A percentile compares a stretch with the other conserved stretches of the same genome.
Evolutionary conservation across 23 red algal species (phyloP).

Genomic region (Pyropia yezoensis): DNA sequence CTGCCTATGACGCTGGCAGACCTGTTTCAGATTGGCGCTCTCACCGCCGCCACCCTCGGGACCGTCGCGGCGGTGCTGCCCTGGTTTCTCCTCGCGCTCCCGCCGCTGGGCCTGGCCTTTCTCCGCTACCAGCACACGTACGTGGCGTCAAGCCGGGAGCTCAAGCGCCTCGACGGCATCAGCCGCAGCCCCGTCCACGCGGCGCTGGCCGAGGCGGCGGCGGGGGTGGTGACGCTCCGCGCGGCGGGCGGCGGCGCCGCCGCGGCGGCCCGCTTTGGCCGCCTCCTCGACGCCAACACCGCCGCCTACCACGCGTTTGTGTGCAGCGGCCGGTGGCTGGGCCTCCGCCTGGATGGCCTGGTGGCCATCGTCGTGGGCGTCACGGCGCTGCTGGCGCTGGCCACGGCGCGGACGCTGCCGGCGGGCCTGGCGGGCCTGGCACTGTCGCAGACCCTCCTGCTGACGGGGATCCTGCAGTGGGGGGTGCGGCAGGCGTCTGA

Average conservation of each 20-base stretch:
- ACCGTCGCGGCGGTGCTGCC: conserved; percentile 43
- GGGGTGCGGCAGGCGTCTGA: conserved; percentile 45
- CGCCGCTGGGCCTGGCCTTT: conserved; percentile 14
- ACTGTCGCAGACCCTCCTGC: conserved; percentile 39
- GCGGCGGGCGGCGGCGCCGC: conserved; percentile 2
- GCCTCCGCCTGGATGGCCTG: conserved; percentile 31
- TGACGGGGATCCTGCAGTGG: conserved; percentile 42
- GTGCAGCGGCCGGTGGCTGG: conserved; percentile 28
- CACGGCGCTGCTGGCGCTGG: conserved; percentile 14
- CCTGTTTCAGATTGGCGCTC: conserved; percentile 18
- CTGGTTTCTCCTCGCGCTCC: conserved; percentile 48
- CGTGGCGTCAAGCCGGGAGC: conserved; percentile 22
- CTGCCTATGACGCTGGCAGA: conserved; percentile 19
- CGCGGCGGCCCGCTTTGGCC: too few relatives aligned
- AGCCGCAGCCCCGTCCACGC: conserved; percentile 63
- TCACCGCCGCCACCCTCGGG: conserved; percentile 14
- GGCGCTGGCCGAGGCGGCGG: conserved; percentile 75
- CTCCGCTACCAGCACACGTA: conserved; percentile 32
- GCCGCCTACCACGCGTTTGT: conserved; percentile 11
- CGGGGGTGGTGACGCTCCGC: conserved; percentile 65
- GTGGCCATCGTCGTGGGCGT: conserved; percentile 3
- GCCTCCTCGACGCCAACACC: conserved; percentile 12
- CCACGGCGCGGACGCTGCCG: conserved; percentile 6
- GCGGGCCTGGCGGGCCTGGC: conserved; percentile 54
- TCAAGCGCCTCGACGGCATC: conserved; percentile 70